Base-by-base conservation (phyloP, 768 basidiomycete species). In the Lentinula sp. region DNA sequence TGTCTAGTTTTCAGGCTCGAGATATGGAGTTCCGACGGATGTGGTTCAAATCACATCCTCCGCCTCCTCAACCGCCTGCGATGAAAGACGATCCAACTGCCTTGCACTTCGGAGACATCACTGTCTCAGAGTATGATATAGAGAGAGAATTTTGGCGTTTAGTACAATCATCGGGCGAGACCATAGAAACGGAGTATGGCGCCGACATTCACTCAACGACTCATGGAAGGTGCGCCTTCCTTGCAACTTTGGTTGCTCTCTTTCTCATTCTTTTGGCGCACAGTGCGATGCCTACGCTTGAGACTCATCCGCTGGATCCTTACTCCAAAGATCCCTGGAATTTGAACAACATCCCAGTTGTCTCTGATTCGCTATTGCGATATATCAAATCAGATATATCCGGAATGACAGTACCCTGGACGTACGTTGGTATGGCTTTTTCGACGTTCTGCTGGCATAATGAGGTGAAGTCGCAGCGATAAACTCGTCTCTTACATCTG, bases 401-500 rank as follows among this genome's bases (percentile, higher is more conserved):
- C 57, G 97, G 97, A 13, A 99, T 99, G 96, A 98, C 96, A 1
- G 93, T 98, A 9, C 95, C 95, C 10, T 98, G 95, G 95, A 97
- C 93, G 40, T 99, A 99, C 72, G 93, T 98, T 63, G 97, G 97
- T 51, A 98, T 98, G 96, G 81, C 94, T 16, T 99, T 99, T 72
- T 96, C 95, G 13, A 96, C 97, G 2, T 99, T 99, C 74, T 98
- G 96, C 71, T 99, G 97, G 97, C 97, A 99, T 75, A 99, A 99
- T 69, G 95, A 94, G 84, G 91, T 91, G 67, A 60, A 78, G 68
- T 63, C 48, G 49, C 65, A 50, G 63, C 34, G 2, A 35, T 10
- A 23, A 64, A 23, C 61, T 28, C 56, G 48, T 21, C 35, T 48
- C 16, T 42, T n/a, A n/a, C 10, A 10, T 5, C 10, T 46, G 21